Percentiles rank a stretch among this genome's conserved stretches.
Conservation (phyloP, 176 grass and related monocot genomes). For the Secale cereale region DNA sequence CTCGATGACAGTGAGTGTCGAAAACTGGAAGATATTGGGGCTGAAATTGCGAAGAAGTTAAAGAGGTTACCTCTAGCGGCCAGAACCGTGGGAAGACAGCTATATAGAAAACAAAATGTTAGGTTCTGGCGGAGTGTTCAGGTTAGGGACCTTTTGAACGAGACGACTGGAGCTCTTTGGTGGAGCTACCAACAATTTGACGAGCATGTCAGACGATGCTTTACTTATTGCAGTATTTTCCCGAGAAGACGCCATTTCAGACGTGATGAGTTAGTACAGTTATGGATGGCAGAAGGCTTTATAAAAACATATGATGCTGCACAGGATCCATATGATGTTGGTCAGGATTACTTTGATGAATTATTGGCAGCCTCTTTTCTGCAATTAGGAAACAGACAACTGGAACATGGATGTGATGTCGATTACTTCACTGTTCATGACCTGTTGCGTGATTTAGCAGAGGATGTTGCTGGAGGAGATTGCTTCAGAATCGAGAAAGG, state of each 20-base stretch:
- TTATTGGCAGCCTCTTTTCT: conserved; percentile 35
- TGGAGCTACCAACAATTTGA: conserved; percentile 34
- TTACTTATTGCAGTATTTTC: conserved; percentile 34
- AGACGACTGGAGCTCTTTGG: background rate
- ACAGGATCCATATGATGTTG: conserved; percentile 4
- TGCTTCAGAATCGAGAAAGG: background rate
- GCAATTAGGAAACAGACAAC: background rate
- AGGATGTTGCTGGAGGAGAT: conserved; percentile 11
- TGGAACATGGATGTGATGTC: background rate
- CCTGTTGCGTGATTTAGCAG: conserved; percentile 26
- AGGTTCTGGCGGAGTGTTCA: background rate
- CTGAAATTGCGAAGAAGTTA: conserved; percentile 23
- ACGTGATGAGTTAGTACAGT: background rate
- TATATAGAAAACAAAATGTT: background rate
- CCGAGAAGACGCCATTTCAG: background rate
- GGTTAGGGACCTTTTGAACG: background rate
- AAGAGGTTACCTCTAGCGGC: background rate
- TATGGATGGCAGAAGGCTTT: conserved; percentile 40
- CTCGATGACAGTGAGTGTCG: background rate
- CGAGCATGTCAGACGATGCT: conserved; percentile 15
- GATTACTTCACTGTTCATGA: conserved; percentile 27
- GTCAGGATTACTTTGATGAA: background rate
- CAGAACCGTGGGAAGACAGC: background rate
- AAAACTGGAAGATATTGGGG: background rate
- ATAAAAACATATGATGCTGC: background rate